phyloP scores from a whole-genome alignment of 2,329 filamentous ascomycete species.

The Dothideomycetes sp. region DNA sequence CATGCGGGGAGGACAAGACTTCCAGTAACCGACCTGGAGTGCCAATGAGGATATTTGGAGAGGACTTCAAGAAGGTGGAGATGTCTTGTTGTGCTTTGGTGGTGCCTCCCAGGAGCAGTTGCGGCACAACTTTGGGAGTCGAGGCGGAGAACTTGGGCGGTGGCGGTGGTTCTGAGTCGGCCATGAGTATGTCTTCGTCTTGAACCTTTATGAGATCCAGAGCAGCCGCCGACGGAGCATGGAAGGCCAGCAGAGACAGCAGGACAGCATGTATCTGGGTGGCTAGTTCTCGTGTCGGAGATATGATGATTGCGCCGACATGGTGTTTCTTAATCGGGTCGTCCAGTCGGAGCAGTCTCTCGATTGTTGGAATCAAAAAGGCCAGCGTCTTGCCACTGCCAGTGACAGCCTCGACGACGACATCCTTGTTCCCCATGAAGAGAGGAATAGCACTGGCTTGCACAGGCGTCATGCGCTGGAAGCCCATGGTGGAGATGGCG shows the following conservation, averaged over 20 bases:
- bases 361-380: slow-evolving; percentile 73
- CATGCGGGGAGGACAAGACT: slow-evolving; percentile 73
- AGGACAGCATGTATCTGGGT: slow-evolving; percentile 82
- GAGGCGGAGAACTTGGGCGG: slow-evolving; percentile 32
- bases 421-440: slow-evolving; percentile 82
- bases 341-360: slow-evolving; percentile 68
- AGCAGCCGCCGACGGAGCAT: slow-evolving; percentile 62
- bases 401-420: slow-evolving; percentile 86
- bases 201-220: slow-evolving; percentile 40
- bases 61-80: slow-evolving; percentile 69
- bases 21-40: slow-evolving; percentile 87
- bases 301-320: slow-evolving; percentile 81
- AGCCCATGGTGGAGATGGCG: slow-evolving; percentile 74
- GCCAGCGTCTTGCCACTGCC: slow-evolving; percentile 84
- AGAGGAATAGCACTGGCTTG: slow-evolving; percentile 84
- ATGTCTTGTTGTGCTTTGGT: slow-evolving; percentile 78
- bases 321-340: slow-evolving; percentile 83
- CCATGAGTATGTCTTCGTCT: slow-evolving; percentile 29
- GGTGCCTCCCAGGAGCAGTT: slow-evolving; percentile 76
- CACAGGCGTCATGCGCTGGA: slow-evolving; percentile 82
- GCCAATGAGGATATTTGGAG: slow-evolving; percentile 79
- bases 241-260: slow-evolving; percentile 66
- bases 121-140: slow-evolving; percentile 58
- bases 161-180: slow-evolving; percentile 26
- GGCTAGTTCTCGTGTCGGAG: slow-evolving; percentile 84